Evolutionary conservation across 2,329 filamentous ascomycete genomes (phyloP), one percentile per base, ranked within the genome.

Genomic region (Calonectria crousiana): DNA sequence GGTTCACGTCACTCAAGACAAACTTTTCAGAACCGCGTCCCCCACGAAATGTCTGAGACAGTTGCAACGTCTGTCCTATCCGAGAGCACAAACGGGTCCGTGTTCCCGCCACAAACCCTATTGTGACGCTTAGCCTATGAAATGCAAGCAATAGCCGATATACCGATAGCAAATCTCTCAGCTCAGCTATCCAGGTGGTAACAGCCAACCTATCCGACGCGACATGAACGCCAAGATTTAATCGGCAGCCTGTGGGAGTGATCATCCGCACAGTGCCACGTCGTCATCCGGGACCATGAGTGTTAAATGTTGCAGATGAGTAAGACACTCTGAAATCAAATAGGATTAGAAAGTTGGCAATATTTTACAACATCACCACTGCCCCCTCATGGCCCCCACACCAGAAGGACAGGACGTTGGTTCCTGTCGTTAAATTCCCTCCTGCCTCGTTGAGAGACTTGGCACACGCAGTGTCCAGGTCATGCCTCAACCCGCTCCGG

Each of bases 181-280:
- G 52, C 1, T 66, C 49, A 13, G 53, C 34, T 68, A 23, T 70
- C n/a, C 26, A 82, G 87, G 88, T 86, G 16, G 82, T 84, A 3
- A 83, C 89, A 13, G 80, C 89, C 10, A 79, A 85, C 47, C 86
- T 87, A 1, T 82, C 78, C 2, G 83, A 81, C 0, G 73, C 84
- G 1, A 76, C n/a, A 64, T 76, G 3, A 67, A 71, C 4, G 75
- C 87, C 52, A 78, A 80, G 0, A 83, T 92, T 38, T 86, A 88
- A 36, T 83, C 92, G 64, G 87, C 87, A 0, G 87, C 91, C 14
- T 86, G 86, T 68, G 87, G 90, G 6, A 90, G 90, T 14, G 89
- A 89, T 0, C 90, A 92, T 81, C 89, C 89, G 0, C 90, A 90
- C 0, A 85, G 86, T 6, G 90, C 89, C 0, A 84, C 87, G 2